Base-by-base conservation (phyloP, 2,329 filamentous ascomycete genomes). In the Trichocomaceae sp. region DNA sequence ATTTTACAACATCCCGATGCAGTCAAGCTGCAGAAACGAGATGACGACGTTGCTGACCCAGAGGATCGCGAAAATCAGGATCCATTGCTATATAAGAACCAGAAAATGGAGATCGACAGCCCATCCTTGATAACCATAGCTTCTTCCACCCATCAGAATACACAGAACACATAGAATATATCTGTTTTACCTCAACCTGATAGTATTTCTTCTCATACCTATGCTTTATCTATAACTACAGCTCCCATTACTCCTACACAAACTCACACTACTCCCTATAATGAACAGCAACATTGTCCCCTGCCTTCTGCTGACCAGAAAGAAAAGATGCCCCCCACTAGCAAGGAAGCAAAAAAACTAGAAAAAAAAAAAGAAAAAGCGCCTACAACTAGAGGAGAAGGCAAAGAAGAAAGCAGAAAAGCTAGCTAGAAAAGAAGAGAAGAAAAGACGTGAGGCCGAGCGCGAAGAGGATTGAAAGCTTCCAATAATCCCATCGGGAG, bases 381-480 rank as follows among this genome's bases (percentile, higher is more conserved):
- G 61, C 8, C 63, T 68, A 29, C 69, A 60, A 26, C 61, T 65
- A 5, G 67, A 71, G 33, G 69, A 68, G 42, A 72, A 67, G 57
- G 62, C 60, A 0, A 64, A 65, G 52, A 69, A 64, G 51, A 67
- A 68, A 1, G 68, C 70, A 37, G 60, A 64, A 54, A 62, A 64
- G 48, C 65, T 65, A 26, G 63, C 66, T 20, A 60, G 62, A 48
- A 66, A 65, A 56, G 68, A 72, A 48, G 76, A 79, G 59, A 77
- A 73, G 52, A 70, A 64, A 52, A 77, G 75, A 45, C 67, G 69
- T 15, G 68, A 74, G 35, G 69, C 72, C n/a, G 74, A 73, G 57
- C 66, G 72, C n/a, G 73, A 75, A 47, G 74, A 75, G 55, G 74
- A 78, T n/a, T n/a, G n/a, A n/a, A n/a, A n/a, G n/a, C n/a, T n/a